Evolutionary conservation across 2,329 filamentous ascomycete genomes (phyloP).

Genomic region (Tolypocladium album): DNA sequence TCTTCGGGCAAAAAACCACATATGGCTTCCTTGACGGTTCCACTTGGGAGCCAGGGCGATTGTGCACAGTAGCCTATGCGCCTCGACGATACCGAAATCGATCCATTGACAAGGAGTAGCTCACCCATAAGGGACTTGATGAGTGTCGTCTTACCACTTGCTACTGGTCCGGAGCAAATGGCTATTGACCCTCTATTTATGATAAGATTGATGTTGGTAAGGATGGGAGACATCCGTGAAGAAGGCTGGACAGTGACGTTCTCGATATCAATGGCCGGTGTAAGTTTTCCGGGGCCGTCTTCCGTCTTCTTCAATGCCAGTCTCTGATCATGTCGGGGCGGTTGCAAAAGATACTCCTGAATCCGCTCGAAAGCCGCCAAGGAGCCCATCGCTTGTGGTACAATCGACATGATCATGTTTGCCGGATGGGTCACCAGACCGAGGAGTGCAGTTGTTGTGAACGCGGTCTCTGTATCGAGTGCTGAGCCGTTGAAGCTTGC

Average conservation of each 20-base stretch:
- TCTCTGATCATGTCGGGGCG: slow-evolving; percentile 4
- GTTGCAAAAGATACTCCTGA: slow-evolving; percentile 20
- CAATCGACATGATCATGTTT: slow-evolving; percentile 32
- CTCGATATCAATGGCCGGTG: background rate
- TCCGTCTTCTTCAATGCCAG: background rate
- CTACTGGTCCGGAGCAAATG: background rate
- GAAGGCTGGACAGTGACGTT: background rate
- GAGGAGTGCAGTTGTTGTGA: slow-evolving; percentile 27
- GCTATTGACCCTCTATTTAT: background rate
- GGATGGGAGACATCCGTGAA: background rate
- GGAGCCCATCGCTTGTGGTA: slow-evolving; percentile 20
- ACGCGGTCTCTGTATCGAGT: slow-evolving; percentile 25
- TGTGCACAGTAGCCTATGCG: slow-evolving; percentile 9
- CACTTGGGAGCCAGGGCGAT: slow-evolving; percentile 9
- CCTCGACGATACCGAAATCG: slow-evolving; percentile 1
- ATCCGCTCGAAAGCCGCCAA: slow-evolving; percentile 26
- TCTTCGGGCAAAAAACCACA: slow-evolving; percentile 2
- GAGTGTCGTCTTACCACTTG: background rate
- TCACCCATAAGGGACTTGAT: background rate
- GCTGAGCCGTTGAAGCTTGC: slow-evolving; percentile 6
- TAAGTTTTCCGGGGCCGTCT: slow-evolving; percentile 12
- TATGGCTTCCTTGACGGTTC: slow-evolving; percentile 9
- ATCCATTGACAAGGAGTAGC: slow-evolving; percentile 1
- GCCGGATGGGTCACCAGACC: slow-evolving; percentile 28
- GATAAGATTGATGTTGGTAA: background rate